These are phyloP conservation scores for Zymoseptoria passerinii DNA, from an alignment of 2,329 filamentous ascomycete genomes.

Conservation along the genomic window DNA sequence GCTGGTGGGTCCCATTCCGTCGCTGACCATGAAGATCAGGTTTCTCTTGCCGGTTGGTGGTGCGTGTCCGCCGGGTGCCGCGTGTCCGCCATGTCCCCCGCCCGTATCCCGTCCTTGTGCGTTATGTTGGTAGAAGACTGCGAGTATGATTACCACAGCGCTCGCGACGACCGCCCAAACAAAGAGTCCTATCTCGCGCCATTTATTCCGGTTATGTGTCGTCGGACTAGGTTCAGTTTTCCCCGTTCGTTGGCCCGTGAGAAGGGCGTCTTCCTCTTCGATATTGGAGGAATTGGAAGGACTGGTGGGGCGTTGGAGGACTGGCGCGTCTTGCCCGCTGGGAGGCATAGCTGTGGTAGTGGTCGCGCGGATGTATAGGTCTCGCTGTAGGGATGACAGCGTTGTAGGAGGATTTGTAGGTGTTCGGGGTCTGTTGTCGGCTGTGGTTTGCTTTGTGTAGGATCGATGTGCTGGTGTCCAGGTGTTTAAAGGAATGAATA, in stretches of 20 bases:
- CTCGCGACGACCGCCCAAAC: constrained; percentile 77
- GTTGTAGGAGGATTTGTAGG: not conserved
- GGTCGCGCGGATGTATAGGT: not conserved
- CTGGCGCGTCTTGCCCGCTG: constrained; percentile 43
- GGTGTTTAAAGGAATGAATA: not conserved
- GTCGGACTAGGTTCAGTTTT: constrained; percentile 25
- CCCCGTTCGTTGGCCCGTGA: constrained; percentile 45
- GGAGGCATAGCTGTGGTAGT: constrained; percentile 23
- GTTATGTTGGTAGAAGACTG: constrained; percentile 66
- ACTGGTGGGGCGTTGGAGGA: constrained; percentile 48
- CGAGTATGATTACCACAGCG: constrained; percentile 66
- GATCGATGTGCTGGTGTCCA: not conserved
- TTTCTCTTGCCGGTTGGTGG: constrained; percentile 62
- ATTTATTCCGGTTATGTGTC: constrained; percentile 44
- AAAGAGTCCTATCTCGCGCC: constrained; percentile 70
- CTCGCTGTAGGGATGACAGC: not conserved
- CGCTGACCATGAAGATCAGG: constrained; percentile 97
- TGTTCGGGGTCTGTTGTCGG: not conserved
- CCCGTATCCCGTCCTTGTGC: constrained; percentile 20
- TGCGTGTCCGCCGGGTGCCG: constrained; percentile 1
- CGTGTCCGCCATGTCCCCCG: not conserved
- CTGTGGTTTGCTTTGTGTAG: not conserved
- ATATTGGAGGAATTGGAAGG: constrained; percentile 48
- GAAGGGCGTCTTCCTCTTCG: constrained; percentile 53
- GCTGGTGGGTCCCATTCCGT: constrained; percentile 94